Base-by-base conservation (phyloP, 2,329 filamentous ascomycete genomes). In the Drechslera avenae region DNA sequence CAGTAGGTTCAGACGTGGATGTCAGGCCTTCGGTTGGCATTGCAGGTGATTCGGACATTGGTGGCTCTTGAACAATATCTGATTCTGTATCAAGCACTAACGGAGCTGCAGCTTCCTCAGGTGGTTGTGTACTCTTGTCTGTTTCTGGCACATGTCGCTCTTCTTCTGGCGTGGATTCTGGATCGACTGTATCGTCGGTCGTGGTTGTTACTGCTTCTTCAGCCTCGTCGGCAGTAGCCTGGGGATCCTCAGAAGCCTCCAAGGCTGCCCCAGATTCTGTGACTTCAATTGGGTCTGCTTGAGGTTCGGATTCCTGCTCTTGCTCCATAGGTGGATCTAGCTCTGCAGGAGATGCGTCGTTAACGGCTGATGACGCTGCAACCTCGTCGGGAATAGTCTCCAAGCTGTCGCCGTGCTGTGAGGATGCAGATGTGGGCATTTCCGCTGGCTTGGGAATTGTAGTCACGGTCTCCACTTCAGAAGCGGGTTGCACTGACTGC, bases 391-490 rank as follows among this genome's bases (percentile, higher is more conserved):
- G 39, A 37, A 41, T 39, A 48, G 52, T 42, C 31, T 43, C 39
- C 34, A 34, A 39, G 37, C 28, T 47, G 42, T 56, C 57, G 39
- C 33, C 17, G 39, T 31, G 40, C 33, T 52, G 46, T 31, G 54
- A 51, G 37, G 56, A 41, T 53, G 59, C 62, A 35, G 54, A 37
- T 48, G 53, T 57, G 50, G 67, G 52, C 46, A 37, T 55, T 21
- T 64, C 56, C 50, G 42, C 28, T 41, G 46, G 33, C 40, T 59
- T 59, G 50, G 63, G 56, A 48, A 50, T 52, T 21, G 57, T 56
- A 33, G 56, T 34, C 37, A 65, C 60, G 14, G 39, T 43, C 46
- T 51, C 47, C 46, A 45, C 43, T 46, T 45, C 23, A 35, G 47
- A 43, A 41, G 41, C 46, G 41, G 40, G 19, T 47, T 26, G 52